phyloP scores from a whole-genome alignment of 1,284 basidiomycete genomes.

The Fomitopsis schrenkii region DNA sequence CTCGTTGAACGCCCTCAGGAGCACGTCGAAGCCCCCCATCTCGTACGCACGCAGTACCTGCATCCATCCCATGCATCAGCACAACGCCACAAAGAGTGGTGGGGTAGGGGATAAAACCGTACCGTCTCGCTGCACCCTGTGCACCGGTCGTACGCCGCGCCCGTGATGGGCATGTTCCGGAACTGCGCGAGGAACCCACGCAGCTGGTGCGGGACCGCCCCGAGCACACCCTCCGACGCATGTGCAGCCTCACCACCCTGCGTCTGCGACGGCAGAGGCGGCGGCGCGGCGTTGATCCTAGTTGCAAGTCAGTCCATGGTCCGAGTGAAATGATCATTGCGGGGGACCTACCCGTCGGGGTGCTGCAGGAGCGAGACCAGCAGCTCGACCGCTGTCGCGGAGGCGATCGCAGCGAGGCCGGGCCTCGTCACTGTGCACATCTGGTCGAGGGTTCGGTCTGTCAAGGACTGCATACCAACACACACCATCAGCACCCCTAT shows the following conservation, averaged over 20 bases:
- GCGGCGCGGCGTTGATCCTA: conserved; percentile 66
- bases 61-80: background rate
- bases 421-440: conserved; percentile 99
- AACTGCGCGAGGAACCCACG: conserved; percentile 89
- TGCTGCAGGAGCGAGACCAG: conserved; percentile 90
- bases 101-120: conserved; percentile 17
- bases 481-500: conserved; percentile 2
- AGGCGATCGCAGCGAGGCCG: conserved; percentile 89
- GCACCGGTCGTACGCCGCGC: conserved; percentile 84
- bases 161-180: conserved; percentile 78
- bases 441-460: conserved; percentile 94
- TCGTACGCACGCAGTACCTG: conserved; percentile 80
- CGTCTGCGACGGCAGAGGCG: conserved; percentile 38
- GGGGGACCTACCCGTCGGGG: conserved; percentile 68
- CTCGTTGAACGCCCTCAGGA: conserved; percentile 84
- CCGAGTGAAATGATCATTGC: background rate
- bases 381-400: conserved; percentile 89
- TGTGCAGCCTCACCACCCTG: conserved; percentile 27
- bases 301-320: background rate
- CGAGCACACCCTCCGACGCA: conserved; percentile 58
- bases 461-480: conserved; percentile 65
- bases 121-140: conserved; percentile 87
- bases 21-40: conserved; percentile 71
- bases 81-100: background rate
- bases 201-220: conserved; percentile 90